Percentiles rank a stretch among this genome's conserved stretches.
Evolutionary conservation across 1,284 basidiomycete species (phyloP).

Genomic region (Vanrija sp.): DNA sequence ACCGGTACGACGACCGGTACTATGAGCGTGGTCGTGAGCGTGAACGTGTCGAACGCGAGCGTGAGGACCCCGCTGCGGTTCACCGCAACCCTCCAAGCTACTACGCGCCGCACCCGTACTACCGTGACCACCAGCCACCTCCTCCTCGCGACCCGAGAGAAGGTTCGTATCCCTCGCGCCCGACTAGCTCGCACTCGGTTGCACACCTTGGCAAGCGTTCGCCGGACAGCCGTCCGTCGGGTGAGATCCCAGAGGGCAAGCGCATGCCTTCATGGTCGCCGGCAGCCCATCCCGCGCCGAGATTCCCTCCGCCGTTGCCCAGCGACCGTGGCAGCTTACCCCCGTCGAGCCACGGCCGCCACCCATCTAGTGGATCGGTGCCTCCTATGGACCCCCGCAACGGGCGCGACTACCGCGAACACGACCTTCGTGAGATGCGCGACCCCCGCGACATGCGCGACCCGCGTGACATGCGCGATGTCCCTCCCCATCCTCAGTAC

Average conservation of each 20-base stretch:
- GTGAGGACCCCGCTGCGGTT: background rate
- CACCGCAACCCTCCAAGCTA: background rate
- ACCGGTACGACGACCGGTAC: slow-evolving; percentile 14
- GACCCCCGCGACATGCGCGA: background rate
- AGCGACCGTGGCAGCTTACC: background rate
- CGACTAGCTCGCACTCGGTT: background rate
- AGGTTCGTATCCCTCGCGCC: background rate
- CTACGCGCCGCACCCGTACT: background rate
- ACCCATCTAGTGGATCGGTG: background rate
- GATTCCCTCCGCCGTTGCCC: background rate
- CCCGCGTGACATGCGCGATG: background rate
- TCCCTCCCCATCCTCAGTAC: background rate
- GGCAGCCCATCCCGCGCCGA: background rate
- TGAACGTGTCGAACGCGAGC: slow-evolving; percentile 4
- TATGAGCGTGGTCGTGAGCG: slow-evolving; percentile 5
- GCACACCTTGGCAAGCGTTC: slow-evolving; percentile 15
- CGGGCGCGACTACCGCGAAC: background rate
- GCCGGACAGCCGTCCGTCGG: slow-evolving; percentile 5
- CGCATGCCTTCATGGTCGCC: slow-evolving; percentile 15
- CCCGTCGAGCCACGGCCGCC: slow-evolving; percentile 1
- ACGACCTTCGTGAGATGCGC: slow-evolving; percentile 1
- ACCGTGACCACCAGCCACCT: background rate
- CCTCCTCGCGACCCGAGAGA: background rate
- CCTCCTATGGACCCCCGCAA: background rate
- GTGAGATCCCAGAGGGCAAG: slow-evolving; percentile 4